Evolutionary conservation across 495 filamentous ascomycete genomes (phyloP).

Genomic region (Neurospora sp.): DNA sequence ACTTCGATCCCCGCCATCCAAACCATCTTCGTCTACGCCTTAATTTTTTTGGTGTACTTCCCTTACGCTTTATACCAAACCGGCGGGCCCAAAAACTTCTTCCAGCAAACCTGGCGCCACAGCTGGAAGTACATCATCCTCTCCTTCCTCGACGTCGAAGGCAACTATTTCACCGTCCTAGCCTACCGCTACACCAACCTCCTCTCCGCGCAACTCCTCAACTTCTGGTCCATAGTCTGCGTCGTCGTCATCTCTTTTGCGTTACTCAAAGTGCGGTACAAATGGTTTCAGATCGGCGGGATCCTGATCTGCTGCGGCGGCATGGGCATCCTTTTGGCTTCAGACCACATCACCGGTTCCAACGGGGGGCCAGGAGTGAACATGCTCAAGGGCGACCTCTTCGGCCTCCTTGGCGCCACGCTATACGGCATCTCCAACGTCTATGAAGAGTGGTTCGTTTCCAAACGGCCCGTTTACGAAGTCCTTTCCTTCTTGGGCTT

Average conservation of each 20-base stretch:
- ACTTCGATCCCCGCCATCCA: conserved; percentile 96
- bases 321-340: conserved; percentile 79
- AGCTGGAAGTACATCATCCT: conserved; percentile 95
- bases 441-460: conserved; percentile 87
- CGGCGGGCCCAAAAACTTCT: conserved; percentile 56
- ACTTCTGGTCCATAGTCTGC: conserved; percentile 96
- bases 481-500: conserved; percentile 85
- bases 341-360: conserved; percentile 69
- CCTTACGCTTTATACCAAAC: conserved; percentile 58
- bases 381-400: conserved; percentile 85
- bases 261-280: conserved; percentile 81
- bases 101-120: conserved; percentile 49
- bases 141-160: conserved; percentile 85
- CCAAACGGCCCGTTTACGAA: conserved; percentile 79
- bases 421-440: conserved; percentile 90
- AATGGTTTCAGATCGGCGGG: conserved; percentile 67
- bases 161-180: conserved; percentile 94
- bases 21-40: conserved; percentile 84
- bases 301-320: conserved; percentile 88
- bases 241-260: conserved; percentile 79
- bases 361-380: conserved; percentile 54
- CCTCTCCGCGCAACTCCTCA: conserved; percentile 86
- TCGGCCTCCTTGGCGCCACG: conserved; percentile 77
- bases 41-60: conserved; percentile 77
- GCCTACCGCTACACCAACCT: conserved; percentile 90